Evolutionary conservation across 352 stramenopile species (phyloP), one percentile per base, ranked within the genome.

Genomic region (Phytopythium sindhum): DNA sequence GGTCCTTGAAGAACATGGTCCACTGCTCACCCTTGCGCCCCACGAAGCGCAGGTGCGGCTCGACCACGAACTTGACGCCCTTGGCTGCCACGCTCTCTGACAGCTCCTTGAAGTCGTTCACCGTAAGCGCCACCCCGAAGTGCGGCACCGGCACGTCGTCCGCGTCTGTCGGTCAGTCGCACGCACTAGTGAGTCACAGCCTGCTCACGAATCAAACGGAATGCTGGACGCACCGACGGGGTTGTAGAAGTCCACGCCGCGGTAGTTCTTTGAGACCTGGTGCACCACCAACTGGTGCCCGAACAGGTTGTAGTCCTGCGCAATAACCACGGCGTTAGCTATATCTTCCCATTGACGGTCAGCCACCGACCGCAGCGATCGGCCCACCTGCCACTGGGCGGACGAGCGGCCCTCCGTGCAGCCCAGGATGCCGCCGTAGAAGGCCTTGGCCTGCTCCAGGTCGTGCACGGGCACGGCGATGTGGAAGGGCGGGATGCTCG

Each of bases 1-100:
- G 96, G 68, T 97, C 92, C 71, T 99, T 99, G 80, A 99, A 99
- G 76, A 99, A 99, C 97, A 99, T 99, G 39, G 97, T 99, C 89
- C 90, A 98, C 70, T 99, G 97, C 72, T 99, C 97, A 10, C 97
- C 97, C 58, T 97, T 97, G 64, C 86, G 80, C 26, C 92, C 96
- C 47, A 91, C 57, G 66, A 99, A 99, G 63, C 97, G 82, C 44
- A 98, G 72, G 69, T 98, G 95, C 21, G 97, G 97, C 68, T 98
- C 81, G 52, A 99, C 97, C 61, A 99, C 96, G 70, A 99, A 99
- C 44, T 95, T 69, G 24, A 99, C 83, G 31, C 77, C 77, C 9
- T 87, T 68, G 5, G 72, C 64, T 55, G 87, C 68, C 19, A 99
- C 65, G 12, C 91, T 80, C 62, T 96, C 64, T 4, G 93, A 89